Percentiles rank a stretch among this genome's conserved stretches.
Conservation (phyloP, 495 filamentous ascomycete genomes). For the Penicillium odoratum region DNA sequence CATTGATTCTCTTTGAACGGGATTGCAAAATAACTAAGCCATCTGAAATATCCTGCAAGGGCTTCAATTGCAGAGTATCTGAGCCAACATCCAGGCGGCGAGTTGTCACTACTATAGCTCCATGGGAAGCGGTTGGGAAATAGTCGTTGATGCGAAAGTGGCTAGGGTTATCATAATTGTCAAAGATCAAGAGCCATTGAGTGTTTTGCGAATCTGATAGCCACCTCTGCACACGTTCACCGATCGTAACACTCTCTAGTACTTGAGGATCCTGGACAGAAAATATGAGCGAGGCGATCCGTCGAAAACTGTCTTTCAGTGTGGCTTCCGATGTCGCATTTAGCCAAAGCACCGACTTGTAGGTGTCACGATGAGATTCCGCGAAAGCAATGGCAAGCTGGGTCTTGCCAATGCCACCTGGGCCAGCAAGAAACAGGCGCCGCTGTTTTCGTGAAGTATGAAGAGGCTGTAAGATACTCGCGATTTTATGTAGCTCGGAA, state of each 20-base stretch:
- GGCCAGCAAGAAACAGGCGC: conserved; percentile 8
- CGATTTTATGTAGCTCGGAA: conserved; percentile 3
- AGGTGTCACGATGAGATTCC: neutral
- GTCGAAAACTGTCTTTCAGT: conserved; percentile 15
- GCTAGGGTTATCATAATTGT: too few species aligned
- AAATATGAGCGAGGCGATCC: conserved; percentile 3
- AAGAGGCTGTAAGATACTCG: neutral
- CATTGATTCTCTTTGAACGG: too few species aligned
- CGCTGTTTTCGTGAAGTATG: neutral
- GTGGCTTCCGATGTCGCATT: conserved; percentile 13
- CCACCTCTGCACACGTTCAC: neutral
- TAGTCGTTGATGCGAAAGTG: too few species aligned
- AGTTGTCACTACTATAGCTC: too few species aligned
- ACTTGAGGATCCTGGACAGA: conserved; percentile 1
- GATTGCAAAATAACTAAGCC: too few species aligned
- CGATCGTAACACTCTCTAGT: neutral
- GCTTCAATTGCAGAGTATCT: too few species aligned
- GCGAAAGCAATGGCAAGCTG: conserved; percentile 19
- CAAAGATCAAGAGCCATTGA: too few species aligned
- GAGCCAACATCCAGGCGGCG: too few species aligned
- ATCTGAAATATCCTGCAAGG: too few species aligned
- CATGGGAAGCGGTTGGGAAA: too few species aligned
- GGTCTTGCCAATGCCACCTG: conserved; percentile 19
- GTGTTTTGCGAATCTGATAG: too few species aligned
- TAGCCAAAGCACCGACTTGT: conserved; percentile 14